Evolutionary conservation across 2,329 filamentous ascomycete species (phyloP).

Genomic region (Setomelanomma holmii): DNA sequence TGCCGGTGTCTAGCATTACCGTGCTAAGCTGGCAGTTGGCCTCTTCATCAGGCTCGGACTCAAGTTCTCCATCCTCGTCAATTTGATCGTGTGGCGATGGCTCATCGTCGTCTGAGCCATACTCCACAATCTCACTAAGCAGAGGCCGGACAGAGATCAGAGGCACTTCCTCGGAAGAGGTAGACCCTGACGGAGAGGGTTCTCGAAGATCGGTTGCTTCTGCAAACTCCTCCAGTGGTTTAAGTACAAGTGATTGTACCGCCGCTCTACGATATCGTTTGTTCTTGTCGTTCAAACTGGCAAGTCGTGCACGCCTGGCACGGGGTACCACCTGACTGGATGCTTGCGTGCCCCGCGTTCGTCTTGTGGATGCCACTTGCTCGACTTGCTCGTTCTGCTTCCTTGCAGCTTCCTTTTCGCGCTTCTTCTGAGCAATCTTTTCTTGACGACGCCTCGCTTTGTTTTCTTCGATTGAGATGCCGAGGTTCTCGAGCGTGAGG

Average conservation of each 20-base stretch:
- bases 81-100: neutral
- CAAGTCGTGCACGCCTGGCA: conserved; percentile 29
- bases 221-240: conserved; percentile 12
- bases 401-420: conserved; percentile 24
- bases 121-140: conserved; percentile 4
- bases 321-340: conserved; percentile 9
- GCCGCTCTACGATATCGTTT: conserved; percentile 25
- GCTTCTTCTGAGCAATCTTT: conserved; percentile 22
- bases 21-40: too few species aligned
- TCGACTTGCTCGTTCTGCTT: conserved; percentile 30
- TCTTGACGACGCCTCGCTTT: conserved; percentile 19
- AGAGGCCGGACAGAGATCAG: conserved; percentile 14
- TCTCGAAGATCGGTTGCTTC: conserved; percentile 2
- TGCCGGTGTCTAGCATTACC: neutral
- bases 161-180: conserved; percentile 14
- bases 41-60: neutral
- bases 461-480: conserved; percentile 28
- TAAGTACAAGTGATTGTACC: conserved; percentile 5
- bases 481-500: conserved; percentile 30
- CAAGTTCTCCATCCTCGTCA: neutral
- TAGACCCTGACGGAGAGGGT: conserved; percentile 3
- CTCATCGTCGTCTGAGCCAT: conserved; percentile 4
- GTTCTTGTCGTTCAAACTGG: conserved; percentile 37
- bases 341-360: neutral
- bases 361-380: conserved; percentile 14